These are phyloP conservation scores for Xylaria sp. DNA, from an alignment of 2,329 filamentous ascomycete species.

Conservation along the genomic window DNA sequence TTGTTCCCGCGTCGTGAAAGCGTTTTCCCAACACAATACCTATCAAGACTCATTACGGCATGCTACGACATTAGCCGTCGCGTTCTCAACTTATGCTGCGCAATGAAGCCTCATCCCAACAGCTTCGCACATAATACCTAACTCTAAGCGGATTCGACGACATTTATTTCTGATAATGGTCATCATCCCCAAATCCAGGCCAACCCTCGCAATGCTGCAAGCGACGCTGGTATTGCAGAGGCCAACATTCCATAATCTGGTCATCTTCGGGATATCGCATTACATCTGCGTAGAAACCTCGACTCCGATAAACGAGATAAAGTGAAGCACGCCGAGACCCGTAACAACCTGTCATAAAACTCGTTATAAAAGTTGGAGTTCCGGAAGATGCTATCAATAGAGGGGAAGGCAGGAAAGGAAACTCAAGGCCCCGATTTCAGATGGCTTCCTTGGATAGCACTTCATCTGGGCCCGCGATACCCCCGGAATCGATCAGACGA, in stretches of 20 bases:
- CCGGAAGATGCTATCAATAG: not conserved
- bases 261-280: not conserved
- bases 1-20: slow-evolving; percentile 45
- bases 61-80: not conserved
- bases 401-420: not conserved
- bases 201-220: not conserved
- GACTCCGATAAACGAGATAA: not conserved
- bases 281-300: not conserved
- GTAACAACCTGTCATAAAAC: not conserved
- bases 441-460: not conserved
- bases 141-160: not conserved
- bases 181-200: not conserved
- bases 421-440: not conserved
- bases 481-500: not conserved
- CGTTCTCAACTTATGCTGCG: too few species aligned
- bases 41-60: not conserved
- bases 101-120: not conserved
- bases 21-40: not conserved
- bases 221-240: not conserved
- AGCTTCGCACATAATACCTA: not conserved
- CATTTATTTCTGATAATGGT: not conserved
- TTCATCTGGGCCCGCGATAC: slow-evolving; percentile 5
- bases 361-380: not conserved
- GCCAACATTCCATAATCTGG: not conserved
- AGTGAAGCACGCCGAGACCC: not conserved